A percentile compares a stretch with the other conserved stretches of the same genome.
Evolutionary conservation across 208 protist genomes (phyloP).

Genomic region (Trichomonas gallinae): DNA sequence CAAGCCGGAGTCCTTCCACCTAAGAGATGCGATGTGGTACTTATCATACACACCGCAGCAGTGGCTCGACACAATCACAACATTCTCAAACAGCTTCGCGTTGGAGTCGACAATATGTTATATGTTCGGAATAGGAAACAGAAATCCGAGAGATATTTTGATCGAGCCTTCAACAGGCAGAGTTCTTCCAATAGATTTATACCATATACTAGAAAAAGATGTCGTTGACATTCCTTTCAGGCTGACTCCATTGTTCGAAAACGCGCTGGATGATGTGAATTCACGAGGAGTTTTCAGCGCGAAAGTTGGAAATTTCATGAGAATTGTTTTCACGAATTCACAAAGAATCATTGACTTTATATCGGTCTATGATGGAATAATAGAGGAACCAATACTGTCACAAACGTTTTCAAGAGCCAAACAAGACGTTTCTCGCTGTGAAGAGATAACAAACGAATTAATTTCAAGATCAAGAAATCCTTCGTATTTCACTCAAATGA

Average conservation of each 20-base stretch:
- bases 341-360: background rate
- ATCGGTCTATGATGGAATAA: background rate
- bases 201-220: background rate
- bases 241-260: background rate
- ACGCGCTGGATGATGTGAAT: background rate
- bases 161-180: background rate
- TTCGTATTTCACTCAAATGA: background rate
- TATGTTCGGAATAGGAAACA: background rate
- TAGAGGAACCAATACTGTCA: background rate
- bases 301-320: background rate
- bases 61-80: background rate
- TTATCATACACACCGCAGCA: background rate
- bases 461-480: background rate
- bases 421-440: background rate
- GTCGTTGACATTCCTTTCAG: background rate
- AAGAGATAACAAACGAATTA: background rate
- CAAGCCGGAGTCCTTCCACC: background rate
- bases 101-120: background rate
- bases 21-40: background rate
- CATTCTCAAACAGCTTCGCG: background rate
- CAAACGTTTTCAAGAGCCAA: background rate
- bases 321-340: background rate
- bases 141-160: background rate
- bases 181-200: background rate
- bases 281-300: background rate